Evolutionary conservation across 1,139 yeast species (phyloP).

Genomic region (Eremothecium sinecaudum): DNA sequence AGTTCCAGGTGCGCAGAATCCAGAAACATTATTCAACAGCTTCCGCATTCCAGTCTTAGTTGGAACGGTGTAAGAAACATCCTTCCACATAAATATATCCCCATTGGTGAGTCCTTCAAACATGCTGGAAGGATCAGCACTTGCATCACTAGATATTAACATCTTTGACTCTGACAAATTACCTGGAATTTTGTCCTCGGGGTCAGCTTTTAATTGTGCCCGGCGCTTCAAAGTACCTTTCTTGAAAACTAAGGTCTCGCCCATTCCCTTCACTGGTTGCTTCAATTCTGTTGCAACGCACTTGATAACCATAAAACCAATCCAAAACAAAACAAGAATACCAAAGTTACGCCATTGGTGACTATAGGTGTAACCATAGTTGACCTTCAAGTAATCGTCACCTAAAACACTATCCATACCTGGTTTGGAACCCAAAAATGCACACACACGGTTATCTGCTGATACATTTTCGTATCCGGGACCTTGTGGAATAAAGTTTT

Average conservation of each 20-base stretch:
- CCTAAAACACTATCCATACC: slow-evolving; percentile 40
- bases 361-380: slow-evolving; percentile 34
- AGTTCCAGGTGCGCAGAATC: slow-evolving; percentile 46
- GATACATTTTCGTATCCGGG: slow-evolving; percentile 38
- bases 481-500: slow-evolving; percentile 42
- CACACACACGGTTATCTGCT: slow-evolving; percentile 40
- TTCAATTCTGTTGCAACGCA: slow-evolving; percentile 35
- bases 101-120: slow-evolving; percentile 32
- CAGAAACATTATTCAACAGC: slow-evolving; percentile 41
- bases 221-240: slow-evolving; percentile 20
- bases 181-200: slow-evolving; percentile 14
- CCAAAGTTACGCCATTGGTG: slow-evolving; percentile 48
- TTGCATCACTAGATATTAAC: slow-evolving; percentile 30
- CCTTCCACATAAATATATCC: slow-evolving; percentile 37
- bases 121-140: slow-evolving; percentile 39
- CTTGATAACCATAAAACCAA: slow-evolving; percentile 33
- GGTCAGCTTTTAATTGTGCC: slow-evolving; percentile 5
- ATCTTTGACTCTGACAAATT: slow-evolving; percentile 28
- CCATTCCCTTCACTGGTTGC: slow-evolving; percentile 35
- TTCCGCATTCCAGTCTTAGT: slow-evolving; percentile 30
- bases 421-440: slow-evolving; percentile 38
- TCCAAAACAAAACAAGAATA: slow-evolving; percentile 36
- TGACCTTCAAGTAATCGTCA: slow-evolving; percentile 34
- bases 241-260: slow-evolving; percentile 37
- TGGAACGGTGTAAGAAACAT: slow-evolving; percentile 37